A percentile compares a stretch with the other conserved stretches of the same genome.
Evolutionary conservation across 2,329 filamentous ascomycete species (phyloP).

Genomic region (Cladosporium sp.): DNA sequence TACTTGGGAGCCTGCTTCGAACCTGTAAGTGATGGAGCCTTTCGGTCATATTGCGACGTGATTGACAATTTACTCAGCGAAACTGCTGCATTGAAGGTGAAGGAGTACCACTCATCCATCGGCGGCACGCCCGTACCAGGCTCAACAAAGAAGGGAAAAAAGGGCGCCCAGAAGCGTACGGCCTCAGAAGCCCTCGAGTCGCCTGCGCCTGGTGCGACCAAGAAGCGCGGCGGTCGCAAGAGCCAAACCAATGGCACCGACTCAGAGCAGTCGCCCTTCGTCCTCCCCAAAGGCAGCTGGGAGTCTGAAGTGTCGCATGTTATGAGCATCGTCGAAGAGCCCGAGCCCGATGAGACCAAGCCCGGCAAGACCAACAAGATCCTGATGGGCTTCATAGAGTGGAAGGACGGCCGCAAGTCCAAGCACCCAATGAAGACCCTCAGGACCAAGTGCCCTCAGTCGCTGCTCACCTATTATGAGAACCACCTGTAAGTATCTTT

Average conservation of each 20-base stretch:
- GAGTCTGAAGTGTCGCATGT: conserved; percentile 71
- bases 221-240: conserved; percentile 30
- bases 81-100: conserved; percentile 55
- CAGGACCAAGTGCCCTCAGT: conserved; percentile 76
- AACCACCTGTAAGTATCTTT: conserved; percentile 38
- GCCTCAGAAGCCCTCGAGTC: conserved; percentile 29
- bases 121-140: conserved; percentile 58
- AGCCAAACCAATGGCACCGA: conserved; percentile 33
- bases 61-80: conserved; percentile 20
- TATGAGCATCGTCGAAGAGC: conserved; percentile 69
- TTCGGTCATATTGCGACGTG: not conserved
- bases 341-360: conserved; percentile 25
- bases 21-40: conserved; percentile 53
- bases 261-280: conserved; percentile 47
- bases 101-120: conserved; percentile 62
- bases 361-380: conserved; percentile 46
- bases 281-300: conserved; percentile 72
- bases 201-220: conserved; percentile 27
- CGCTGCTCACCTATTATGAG: conserved; percentile 45
- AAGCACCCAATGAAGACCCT: conserved; percentile 68
- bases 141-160: conserved; percentile 41
- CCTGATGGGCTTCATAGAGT: conserved; percentile 69
- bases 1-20: conserved; percentile 79
- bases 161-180: conserved; percentile 25
- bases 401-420: conserved; percentile 70